These are phyloP conservation scores for Fusarium algeriense DNA, from an alignment of 2,329 filamentous ascomycete species.

Conservation along the genomic window DNA sequence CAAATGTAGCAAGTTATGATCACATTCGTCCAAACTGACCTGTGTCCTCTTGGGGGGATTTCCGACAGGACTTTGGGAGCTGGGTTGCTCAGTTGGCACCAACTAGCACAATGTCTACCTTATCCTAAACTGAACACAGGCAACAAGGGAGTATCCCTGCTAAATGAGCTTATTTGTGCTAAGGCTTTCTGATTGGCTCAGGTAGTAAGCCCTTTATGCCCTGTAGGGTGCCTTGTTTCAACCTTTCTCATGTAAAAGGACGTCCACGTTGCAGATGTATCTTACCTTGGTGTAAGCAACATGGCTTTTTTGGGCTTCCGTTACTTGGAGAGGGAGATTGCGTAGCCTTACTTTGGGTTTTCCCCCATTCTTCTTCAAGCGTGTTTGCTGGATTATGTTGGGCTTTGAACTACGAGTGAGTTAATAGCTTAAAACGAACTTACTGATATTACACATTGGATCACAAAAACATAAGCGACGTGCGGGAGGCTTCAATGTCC, in stretches of 20 bases:
- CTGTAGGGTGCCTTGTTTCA: constrained; percentile 24
- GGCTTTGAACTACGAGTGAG: not conserved
- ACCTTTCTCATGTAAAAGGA: constrained; percentile 4
- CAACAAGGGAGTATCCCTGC: constrained; percentile 13
- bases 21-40: not conserved
- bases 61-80: not conserved
- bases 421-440: not conserved
- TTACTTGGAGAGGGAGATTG: not conserved
- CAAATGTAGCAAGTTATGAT: not conserved
- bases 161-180: constrained; percentile 19
- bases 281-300: not conserved
- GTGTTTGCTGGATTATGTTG: not conserved
- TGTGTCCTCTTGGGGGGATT: not conserved
- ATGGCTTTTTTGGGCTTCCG: not conserved
- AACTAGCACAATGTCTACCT: not conserved
- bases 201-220: not conserved
- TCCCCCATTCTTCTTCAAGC: not conserved
- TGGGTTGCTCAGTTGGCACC: not conserved
- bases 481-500: not conserved
- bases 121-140: not conserved
- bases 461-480: not conserved
- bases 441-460: not conserved
- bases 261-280: not conserved
- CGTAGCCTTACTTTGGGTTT: not conserved
- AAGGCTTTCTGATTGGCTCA: constrained; percentile 7